phyloP scores from a whole-genome alignment of 2,329 filamentous ascomycete species.

The Nemania sp. region DNA sequence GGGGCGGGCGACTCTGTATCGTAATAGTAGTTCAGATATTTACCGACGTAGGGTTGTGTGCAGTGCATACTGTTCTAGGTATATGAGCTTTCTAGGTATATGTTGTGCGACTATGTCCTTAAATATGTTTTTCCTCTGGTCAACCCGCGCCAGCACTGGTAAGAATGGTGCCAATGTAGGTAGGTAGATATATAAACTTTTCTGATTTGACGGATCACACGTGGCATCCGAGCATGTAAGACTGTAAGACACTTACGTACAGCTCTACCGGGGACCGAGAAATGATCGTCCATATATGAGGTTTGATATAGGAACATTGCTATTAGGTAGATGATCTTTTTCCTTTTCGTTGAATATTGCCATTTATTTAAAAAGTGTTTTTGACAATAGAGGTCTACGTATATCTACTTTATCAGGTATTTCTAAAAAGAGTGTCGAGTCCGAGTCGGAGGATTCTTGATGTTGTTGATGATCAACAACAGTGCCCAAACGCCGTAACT shows the following conservation, averaged over 20 bases:
- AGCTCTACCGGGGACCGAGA: background rate
- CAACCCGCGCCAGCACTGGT: background rate
- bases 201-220: background rate
- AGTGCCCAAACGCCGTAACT: background rate
- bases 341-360: no score
- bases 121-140: background rate
- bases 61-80: background rate
- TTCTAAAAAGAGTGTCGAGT: background rate
- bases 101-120: background rate
- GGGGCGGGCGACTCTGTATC: background rate
- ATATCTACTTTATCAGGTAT: no score
- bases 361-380: no score
- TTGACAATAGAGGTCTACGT: no score
- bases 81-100: background rate
- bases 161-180: background rate
- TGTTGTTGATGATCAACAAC: background rate
- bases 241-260: background rate
- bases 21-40: background rate
- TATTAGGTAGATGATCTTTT: no score
- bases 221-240: background rate
- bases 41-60: background rate
- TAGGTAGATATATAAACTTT: background rate
- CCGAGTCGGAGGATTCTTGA: background rate
- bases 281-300: background rate
- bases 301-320: no score